phyloP scores from a whole-genome alignment of 192 early-diverging fungal species.

The Allomyces javanicus region DNA sequence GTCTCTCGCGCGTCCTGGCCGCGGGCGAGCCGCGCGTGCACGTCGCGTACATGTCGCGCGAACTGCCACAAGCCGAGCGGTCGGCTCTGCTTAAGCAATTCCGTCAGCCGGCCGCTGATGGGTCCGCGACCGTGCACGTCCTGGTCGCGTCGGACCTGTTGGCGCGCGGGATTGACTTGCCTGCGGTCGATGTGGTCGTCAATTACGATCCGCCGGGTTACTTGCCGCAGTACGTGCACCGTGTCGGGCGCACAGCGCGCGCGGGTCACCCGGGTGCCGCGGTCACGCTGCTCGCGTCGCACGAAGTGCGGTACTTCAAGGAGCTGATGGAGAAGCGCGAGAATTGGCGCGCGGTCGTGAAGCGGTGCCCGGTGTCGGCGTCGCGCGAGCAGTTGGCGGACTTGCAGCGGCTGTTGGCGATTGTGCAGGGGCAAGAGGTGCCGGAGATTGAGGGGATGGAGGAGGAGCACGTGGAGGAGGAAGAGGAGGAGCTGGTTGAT shows the following conservation, averaged over 20 bases:
- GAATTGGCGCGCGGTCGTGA: neutral
- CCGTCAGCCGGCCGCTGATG: slow-evolving; percentile 32
- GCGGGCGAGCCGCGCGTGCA: slow-evolving; percentile 7
- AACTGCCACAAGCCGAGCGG: slow-evolving; percentile 40
- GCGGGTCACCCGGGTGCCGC: slow-evolving; percentile 66
- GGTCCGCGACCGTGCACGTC: slow-evolving; percentile 3
- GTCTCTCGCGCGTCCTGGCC: slow-evolving; percentile 49
- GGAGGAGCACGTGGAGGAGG: neutral
- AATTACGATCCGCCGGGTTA: slow-evolving; percentile 70
- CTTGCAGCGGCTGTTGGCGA: neutral
- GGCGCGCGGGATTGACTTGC: slow-evolving; percentile 76
- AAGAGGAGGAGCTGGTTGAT: neutral
- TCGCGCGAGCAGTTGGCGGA: neutral
- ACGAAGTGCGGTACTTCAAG: slow-evolving; percentile 19
- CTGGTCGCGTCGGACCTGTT: slow-evolving; percentile 73
- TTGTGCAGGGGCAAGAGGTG: neutral
- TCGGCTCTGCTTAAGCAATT: slow-evolving; percentile 38
- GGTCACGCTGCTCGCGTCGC: slow-evolving; percentile 46
- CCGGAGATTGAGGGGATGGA: neutral
- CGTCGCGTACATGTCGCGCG: slow-evolving; percentile 57
- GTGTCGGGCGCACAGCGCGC: slow-evolving; percentile 77
- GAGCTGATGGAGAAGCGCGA: neutral
- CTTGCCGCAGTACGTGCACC: slow-evolving; percentile 76
- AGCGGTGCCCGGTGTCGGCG: neutral
- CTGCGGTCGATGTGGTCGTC: slow-evolving; percentile 54